These are phyloP conservation scores for Rhynchosporium agropyri DNA, from an alignment of 2,329 filamentous ascomycete species.

Conservation along the genomic window DNA sequence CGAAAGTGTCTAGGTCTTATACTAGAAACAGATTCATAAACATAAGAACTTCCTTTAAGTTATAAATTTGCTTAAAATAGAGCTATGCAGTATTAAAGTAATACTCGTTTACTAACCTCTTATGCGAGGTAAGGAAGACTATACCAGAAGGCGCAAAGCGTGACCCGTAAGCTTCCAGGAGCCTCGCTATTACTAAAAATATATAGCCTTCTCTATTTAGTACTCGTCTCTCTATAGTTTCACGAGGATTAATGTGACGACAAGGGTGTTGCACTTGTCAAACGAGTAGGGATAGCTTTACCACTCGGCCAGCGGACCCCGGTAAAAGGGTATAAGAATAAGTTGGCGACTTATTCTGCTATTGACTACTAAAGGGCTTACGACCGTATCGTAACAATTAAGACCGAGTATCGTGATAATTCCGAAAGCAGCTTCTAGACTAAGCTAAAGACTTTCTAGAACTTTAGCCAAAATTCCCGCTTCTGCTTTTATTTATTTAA, in stretches of 20 bases:
- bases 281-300: no score
- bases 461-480: not conserved
- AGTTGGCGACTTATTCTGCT: no score
- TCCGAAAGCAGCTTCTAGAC: not conserved
- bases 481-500: not conserved
- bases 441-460: constrained; percentile 3
- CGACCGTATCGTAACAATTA: not conserved
- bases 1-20: constrained; percentile 5
- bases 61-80: constrained; percentile 9
- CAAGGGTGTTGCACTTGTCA: no score
- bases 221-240: constrained; percentile 1
- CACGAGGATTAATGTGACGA: not conserved
- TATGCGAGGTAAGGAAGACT: constrained; percentile 7
- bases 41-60: constrained; percentile 8
- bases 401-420: constrained; percentile 8
- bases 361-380: no score
- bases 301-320: no score
- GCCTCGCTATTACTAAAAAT: constrained; percentile 1
- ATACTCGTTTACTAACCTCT: constrained; percentile 7
- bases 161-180: constrained; percentile 9
- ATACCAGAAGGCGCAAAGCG: constrained; percentile 10
- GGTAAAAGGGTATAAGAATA: no score
- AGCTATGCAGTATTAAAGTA: constrained; percentile 1
- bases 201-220: constrained; percentile 1
- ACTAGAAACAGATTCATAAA: constrained; percentile 3